phyloP scores from a whole-genome alignment of 1,284 basidiomycete species.

The Boletellus deceptivus region DNA sequence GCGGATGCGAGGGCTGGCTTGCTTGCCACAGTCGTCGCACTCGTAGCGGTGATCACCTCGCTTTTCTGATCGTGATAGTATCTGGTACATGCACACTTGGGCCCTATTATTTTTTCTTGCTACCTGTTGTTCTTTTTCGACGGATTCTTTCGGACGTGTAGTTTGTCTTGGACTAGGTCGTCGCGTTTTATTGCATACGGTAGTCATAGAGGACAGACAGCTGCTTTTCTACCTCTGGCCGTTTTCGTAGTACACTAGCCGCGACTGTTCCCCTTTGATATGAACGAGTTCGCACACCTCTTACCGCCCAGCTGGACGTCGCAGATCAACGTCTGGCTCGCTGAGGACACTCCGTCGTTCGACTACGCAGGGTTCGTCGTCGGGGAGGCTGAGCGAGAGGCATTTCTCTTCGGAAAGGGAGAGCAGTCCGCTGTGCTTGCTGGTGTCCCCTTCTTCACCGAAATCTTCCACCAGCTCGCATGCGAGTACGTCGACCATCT shows the following conservation, averaged over 20 bases:
- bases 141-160: background rate
- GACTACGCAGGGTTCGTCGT: conserved; percentile 98
- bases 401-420: conserved; percentile 89
- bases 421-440: conserved; percentile 78
- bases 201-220: too few relatives aligned
- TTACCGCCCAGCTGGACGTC: conserved; percentile 90
- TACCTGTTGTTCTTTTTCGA: background rate
- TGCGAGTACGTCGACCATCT: conserved; percentile 69
- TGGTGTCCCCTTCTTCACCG: conserved; percentile 93
- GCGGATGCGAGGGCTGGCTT: conserved; percentile 29
- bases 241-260: too few relatives aligned
- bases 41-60: conserved; percentile 28
- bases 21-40: conserved; percentile 27
- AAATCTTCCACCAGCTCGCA: conserved; percentile 87
- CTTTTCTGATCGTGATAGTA: conserved; percentile 15
- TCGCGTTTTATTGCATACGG: background rate
- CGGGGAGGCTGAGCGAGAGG: conserved; percentile 84
- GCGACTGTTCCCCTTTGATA: background rate
- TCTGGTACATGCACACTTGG: background rate
- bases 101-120: background rate
- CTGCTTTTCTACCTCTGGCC: too few relatives aligned
- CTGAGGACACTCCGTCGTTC: conserved; percentile 94
- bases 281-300: conserved; percentile 63
- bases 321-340: conserved; percentile 81
- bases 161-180: background rate